phyloP scores from a whole-genome alignment of 2,329 filamentous ascomycete species.

The Hypoxylon sp. region DNA sequence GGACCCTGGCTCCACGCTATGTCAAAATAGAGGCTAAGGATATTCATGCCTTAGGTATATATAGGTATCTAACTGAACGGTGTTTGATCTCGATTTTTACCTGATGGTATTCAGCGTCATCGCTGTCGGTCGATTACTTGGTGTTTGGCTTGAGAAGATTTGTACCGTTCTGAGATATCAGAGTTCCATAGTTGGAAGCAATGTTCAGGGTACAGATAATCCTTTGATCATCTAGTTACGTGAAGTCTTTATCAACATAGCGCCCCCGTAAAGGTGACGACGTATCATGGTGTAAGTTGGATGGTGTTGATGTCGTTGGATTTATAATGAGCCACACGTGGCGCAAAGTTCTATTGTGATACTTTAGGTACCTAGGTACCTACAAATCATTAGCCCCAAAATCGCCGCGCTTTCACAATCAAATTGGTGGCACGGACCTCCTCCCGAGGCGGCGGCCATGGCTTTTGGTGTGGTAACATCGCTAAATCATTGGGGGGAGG shows the following conservation, averaged over 20 bases:
- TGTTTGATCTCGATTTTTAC: neutral
- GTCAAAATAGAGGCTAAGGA: neutral
- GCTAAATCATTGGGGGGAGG: slow-evolving; percentile 11
- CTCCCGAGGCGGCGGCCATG: slow-evolving; percentile 32
- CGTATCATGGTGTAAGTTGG: neutral
- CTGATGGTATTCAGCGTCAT: neutral
- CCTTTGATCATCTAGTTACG: neutral
- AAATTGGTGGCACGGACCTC: slow-evolving; percentile 30
- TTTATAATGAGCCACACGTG: slow-evolving; percentile 25
- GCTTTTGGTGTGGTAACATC: slow-evolving; percentile 26
- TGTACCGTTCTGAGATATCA: neutral
- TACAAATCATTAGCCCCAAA: slow-evolving; percentile 2
- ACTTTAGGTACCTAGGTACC: too few species aligned
- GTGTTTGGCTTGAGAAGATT: neutral
- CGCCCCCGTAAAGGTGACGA: neutral
- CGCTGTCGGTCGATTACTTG: neutral
- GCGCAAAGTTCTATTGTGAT: too few species aligned
- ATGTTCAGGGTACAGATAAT: neutral
- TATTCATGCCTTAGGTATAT: neutral
- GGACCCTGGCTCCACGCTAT: neutral
- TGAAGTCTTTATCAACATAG: neutral
- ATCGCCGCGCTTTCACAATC: slow-evolving; percentile 1
- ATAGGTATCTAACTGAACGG: neutral
- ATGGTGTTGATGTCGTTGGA: slow-evolving; percentile 20
- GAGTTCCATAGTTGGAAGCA: neutral